A percentile compares a stretch with the other conserved stretches of the same genome.
phyloP scores from a whole-genome alignment of 192 early-diverging fungal genomes.

The Dissophora ornata region DNA sequence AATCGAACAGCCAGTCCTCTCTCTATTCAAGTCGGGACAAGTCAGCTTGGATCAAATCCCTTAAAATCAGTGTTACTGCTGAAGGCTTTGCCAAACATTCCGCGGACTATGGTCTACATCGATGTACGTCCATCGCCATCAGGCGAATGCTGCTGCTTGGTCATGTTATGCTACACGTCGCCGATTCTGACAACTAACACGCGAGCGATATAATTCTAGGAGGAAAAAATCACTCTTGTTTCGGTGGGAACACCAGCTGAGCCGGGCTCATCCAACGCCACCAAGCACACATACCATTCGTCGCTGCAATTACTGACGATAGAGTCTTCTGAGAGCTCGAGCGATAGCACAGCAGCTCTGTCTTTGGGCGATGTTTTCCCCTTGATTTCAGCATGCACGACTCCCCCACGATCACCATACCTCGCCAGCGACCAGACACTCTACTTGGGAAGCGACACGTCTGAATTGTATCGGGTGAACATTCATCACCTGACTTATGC shows the following conservation, averaged over 20 bases:
- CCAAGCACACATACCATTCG: slow-evolving; percentile 17
- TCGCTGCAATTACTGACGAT: slow-evolving; percentile 22
- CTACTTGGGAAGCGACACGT: slow-evolving; percentile 45
- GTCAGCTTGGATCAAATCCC: slow-evolving; percentile 14
- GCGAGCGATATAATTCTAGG: too few relatives aligned
- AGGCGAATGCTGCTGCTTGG: too few relatives aligned
- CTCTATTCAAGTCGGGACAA: slow-evolving; percentile 31
- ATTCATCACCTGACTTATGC: slow-evolving; percentile 17
- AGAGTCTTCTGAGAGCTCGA: background rate
- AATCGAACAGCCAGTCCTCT: slow-evolving; percentile 1
- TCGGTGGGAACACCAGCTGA: slow-evolving; percentile 16
- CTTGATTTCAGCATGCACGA: slow-evolving; percentile 38
- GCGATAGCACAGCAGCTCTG: too few relatives aligned
- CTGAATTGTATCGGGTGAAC: slow-evolving; percentile 39
- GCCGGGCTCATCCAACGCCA: background rate
- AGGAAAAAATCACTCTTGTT: slow-evolving; percentile 40
- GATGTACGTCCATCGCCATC: slow-evolving; percentile 22
- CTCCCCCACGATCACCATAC: slow-evolving; percentile 21
- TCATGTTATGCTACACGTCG: too few relatives aligned
- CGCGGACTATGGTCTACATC: slow-evolving; percentile 31
- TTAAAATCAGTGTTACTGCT: slow-evolving; percentile 21
- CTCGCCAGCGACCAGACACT: slow-evolving; percentile 26
- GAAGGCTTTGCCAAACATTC: slow-evolving; percentile 40
- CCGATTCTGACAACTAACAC: too few relatives aligned
- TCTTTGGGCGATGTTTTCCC: background rate